A percentile compares a stretch with the other conserved stretches of the same genome.
phyloP scores from a whole-genome alignment of 2,329 filamentous ascomycete species.

The Xylariales sp. region DNA sequence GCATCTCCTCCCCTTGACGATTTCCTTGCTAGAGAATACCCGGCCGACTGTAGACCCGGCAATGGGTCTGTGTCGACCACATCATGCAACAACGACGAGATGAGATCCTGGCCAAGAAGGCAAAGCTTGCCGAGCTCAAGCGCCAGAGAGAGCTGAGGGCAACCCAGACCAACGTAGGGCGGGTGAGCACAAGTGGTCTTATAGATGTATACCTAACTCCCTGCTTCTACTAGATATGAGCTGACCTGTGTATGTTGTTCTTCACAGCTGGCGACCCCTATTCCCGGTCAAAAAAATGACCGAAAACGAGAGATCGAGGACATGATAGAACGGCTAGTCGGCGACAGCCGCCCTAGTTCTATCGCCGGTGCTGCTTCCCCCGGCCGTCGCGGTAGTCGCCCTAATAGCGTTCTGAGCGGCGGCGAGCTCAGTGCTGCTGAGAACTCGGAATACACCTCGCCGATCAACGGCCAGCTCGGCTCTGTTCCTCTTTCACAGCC shows the following conservation, averaged over 20 bases:
- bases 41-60: conserved; percentile 45
- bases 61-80: conserved; percentile 60
- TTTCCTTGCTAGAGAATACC: conserved; percentile 30
- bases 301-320: conserved; percentile 83
- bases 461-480: conserved; percentile 55
- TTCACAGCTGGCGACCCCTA: conserved; percentile 73
- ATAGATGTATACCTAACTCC: conserved; percentile 72
- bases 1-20: not conserved
- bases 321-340: conserved; percentile 85
- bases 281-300: conserved; percentile 74
- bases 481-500: conserved; percentile 56
- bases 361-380: conserved; percentile 75
- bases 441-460: conserved; percentile 69
- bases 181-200: conserved; percentile 74
- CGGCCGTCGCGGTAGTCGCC: conserved; percentile 77
- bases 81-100: conserved; percentile 85
- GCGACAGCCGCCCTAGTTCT: conserved; percentile 78
- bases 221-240: conserved; percentile 16
- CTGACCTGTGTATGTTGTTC: conserved; percentile 36
- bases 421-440: conserved; percentile 84
- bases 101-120: conserved; percentile 96
- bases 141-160: conserved; percentile 87
- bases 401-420: conserved; percentile 86
- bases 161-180: conserved; percentile 76
- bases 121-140: conserved; percentile 96